Conservation (phyloP, 2,329 filamentous ascomycete species). For the Colletotrichum tanaceti region DNA sequence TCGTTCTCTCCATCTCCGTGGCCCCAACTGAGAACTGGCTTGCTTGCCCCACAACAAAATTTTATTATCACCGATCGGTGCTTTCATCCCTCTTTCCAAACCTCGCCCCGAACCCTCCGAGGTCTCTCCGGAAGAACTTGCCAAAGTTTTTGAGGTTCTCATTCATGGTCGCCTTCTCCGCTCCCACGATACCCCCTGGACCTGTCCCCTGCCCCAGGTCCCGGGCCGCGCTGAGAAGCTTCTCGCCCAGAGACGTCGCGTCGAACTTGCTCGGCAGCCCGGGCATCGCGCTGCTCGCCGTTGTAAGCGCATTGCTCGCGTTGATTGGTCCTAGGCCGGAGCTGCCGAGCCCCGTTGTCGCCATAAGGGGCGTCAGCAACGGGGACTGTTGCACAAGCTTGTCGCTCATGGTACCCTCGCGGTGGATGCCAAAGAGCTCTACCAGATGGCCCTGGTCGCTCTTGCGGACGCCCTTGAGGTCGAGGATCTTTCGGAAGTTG, state of each 20-base stretch:
- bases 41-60: background rate
- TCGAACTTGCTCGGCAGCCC: constrained; percentile 75
- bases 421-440: constrained; percentile 84
- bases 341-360: constrained; percentile 54
- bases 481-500: constrained; percentile 96
- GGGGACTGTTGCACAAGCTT: constrained; percentile 77
- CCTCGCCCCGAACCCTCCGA: constrained; percentile 78
- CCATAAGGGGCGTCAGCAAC: constrained; percentile 75
- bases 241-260: constrained; percentile 83
- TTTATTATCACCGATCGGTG: constrained; percentile 43
- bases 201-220: constrained; percentile 73
- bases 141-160: constrained; percentile 96
- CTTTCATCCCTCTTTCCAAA: constrained; percentile 74
- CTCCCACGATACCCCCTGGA: constrained; percentile 50
- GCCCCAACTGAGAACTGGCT: background rate
- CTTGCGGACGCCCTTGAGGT: constrained; percentile 92
- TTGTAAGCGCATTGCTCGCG: constrained; percentile 54
- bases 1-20: background rate
- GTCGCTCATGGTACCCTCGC: constrained; percentile 79
- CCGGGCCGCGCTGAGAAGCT: constrained; percentile 86
- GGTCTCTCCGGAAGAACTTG: constrained; percentile 93
- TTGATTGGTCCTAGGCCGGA: constrained; percentile 53
- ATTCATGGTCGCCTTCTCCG: constrained; percentile 79
- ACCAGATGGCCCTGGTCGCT: constrained; percentile 84
- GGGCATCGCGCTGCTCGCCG: constrained; percentile 48